These are phyloP conservation scores for Eleusine coracana DNA, from an alignment of 176 grass and related monocot genomes.

Conservation along the genomic window DNA sequence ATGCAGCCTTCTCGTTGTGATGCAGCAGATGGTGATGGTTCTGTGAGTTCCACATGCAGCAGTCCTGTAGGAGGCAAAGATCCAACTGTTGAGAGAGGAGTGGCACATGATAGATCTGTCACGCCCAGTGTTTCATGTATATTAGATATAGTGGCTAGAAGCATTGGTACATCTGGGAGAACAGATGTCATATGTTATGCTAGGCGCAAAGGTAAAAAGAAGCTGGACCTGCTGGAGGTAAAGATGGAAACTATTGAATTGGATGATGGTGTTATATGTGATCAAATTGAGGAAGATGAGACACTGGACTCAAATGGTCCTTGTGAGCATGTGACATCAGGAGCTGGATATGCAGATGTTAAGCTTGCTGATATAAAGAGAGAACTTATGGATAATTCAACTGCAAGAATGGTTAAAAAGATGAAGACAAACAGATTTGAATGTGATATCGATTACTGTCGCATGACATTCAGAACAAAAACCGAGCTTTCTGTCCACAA, in stretches of 20 bases:
- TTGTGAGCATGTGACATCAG: constrained; percentile 48
- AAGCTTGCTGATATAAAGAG: constrained; percentile 52
- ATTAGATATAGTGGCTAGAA: constrained; percentile 41
- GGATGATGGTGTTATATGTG: constrained; percentile 21
- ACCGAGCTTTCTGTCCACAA: constrained; percentile 71
- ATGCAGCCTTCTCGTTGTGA: constrained; percentile 12
- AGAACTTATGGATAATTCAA: constrained; percentile 43
- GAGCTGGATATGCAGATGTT: constrained; percentile 46
- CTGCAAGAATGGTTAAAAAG: constrained; percentile 47
- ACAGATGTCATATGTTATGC: constrained; percentile 72
- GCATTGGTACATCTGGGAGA: constrained; percentile 53
- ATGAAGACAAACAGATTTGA: constrained; percentile 37
- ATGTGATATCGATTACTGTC: constrained; percentile 60
- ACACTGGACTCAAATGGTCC: constrained; percentile 30
- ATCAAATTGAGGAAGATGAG: constrained; percentile 32
- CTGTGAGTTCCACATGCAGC: constrained; percentile 22
- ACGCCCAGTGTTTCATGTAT: constrained; percentile 36
- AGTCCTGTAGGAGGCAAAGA: constrained; percentile 16
- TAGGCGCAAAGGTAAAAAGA: constrained; percentile 68
- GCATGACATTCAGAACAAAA: constrained; percentile 54
- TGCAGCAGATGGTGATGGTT: constrained; percentile 21
- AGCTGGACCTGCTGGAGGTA: constrained; percentile 33
- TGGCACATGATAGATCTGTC: constrained; percentile 28
- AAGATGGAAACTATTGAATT: constrained; percentile 35
- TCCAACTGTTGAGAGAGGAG: constrained; percentile 5